Evolutionary conservation across 225 moss, liverwort and hornwort species (phyloP), one percentile per base, ranked within the genome.

Genomic region (Takakia lepidozioides): DNA sequence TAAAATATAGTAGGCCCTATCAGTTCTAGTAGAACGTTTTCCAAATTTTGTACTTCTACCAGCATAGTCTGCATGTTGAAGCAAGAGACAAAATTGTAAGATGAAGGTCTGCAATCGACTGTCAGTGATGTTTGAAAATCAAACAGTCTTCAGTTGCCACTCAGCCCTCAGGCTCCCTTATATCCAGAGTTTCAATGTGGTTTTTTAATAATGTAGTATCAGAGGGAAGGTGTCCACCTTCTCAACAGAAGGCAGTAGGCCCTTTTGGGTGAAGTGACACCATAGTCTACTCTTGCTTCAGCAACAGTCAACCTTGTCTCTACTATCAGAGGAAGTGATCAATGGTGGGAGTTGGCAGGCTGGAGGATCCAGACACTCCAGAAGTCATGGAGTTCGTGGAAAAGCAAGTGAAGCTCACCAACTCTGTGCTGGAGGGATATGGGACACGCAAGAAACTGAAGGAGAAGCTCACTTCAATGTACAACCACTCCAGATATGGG

Each of bases 281-380:
- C 25, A 15, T 2, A 7, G 3, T 8, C 13, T 10, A 10, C 25
- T 48, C 28, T 3, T 27, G 13, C 25, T 11, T 3, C 9, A 47
- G 10, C 3, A 6, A 6, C 19, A 13, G 14, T 23, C 13, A 25
- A 47, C 0, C 3, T 10, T 11, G 19, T 5, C 2, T n/a, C 9
- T 24, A 7, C 44, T 19, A 10, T 23, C 11, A 21, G 1, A 10
- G 1, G 3, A 37, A 52, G 9, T 22, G 1, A 25, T 17, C 19
- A 18, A 41, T 2, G 19, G 8, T 21, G 25, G 5, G 13, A 5
- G n/a, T 3, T 43, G 14, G 56, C 73, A 92, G 87, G 87, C 63
- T 93, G 78, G 92, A 93, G 58, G 88, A 93, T 40, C 88, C 88
- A 4, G 80, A 93, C 47, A 34, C 80, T 45, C 56, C 67, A 35